Percentiles rank a stretch among this genome's conserved stretches.
Evolutionary conservation across 345 rosid species (phyloP).

Genomic region (Populus nigra): DNA sequence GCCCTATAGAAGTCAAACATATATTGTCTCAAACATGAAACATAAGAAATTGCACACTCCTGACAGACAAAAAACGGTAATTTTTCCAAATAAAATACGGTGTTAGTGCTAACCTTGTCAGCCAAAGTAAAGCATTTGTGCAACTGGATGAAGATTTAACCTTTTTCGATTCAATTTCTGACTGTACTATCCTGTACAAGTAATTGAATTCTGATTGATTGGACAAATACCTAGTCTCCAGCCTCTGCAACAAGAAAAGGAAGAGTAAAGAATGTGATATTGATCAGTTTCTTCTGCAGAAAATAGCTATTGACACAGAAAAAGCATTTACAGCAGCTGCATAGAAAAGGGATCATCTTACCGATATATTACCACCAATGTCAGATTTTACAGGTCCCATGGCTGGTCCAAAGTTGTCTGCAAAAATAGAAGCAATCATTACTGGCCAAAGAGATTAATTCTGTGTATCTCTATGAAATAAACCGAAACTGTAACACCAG

Average conservation of each 20-base stretch:
- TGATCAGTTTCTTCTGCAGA: too few relatives aligned
- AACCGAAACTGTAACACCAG: too few relatives aligned
- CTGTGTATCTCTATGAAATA: too few relatives aligned
- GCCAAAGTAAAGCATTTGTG: slow-evolving; percentile 26
- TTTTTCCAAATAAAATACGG: too few relatives aligned
- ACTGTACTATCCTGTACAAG: slow-evolving; percentile 2
- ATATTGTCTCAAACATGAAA: not conserved
- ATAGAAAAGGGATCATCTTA: not conserved
- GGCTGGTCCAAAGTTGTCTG: slow-evolving; percentile 26
- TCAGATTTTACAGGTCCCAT: slow-evolving; percentile 20
- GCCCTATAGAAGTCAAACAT: slow-evolving; percentile 5
- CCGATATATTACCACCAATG: slow-evolving; percentile 22
- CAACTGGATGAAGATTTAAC: slow-evolving; percentile 22
- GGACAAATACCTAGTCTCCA: slow-evolving; percentile 17
- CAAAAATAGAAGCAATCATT: not conserved
- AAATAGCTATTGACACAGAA: too few relatives aligned
- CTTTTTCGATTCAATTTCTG: slow-evolving; percentile 19
- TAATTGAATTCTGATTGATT: slow-evolving; percentile 7
- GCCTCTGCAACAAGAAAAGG: slow-evolving; percentile 16
- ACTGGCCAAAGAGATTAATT: not conserved
- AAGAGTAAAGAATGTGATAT: not conserved
- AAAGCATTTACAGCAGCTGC: not conserved
- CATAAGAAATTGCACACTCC: not conserved
- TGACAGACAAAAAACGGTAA: not conserved
- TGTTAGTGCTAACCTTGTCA: slow-evolving; percentile 12